Conservation (phyloP, 495 filamentous ascomycete genomes). For the Bathelium albidoporum region DNA sequence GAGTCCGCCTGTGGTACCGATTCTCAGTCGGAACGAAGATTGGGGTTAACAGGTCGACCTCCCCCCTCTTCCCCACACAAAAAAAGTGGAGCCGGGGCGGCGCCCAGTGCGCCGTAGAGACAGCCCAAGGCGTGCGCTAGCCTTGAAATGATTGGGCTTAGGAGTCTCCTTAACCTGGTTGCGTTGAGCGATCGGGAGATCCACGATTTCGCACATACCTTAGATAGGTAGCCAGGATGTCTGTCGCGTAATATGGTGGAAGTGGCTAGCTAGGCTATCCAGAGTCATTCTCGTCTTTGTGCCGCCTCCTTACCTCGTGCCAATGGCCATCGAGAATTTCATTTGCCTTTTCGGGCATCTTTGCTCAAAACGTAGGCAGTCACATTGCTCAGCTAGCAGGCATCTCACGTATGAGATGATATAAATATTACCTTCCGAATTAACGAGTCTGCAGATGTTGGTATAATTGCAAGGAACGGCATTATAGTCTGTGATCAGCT, state of each 20-base stretch:
- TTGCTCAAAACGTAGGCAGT: not conserved
- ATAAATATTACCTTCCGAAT: not conserved
- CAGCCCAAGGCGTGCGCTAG: too few relatives aligned
- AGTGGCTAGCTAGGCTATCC: too few relatives aligned
- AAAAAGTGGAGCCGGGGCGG: too few relatives aligned
- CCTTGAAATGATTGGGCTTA: too few relatives aligned
- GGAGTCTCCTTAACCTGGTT: not conserved
- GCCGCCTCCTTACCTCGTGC: not conserved
- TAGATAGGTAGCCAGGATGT: not conserved
- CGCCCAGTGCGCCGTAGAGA: too few relatives aligned
- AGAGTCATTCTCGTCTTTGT: too few relatives aligned
- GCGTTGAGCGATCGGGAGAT: not conserved
- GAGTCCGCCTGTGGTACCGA: not conserved
- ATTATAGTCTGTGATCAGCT: not conserved
- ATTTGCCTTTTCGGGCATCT: not conserved
- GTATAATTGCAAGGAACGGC: not conserved
- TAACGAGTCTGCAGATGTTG: not conserved
- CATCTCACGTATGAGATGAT: not conserved
- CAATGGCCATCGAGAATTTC: not conserved
- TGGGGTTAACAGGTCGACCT: too few relatives aligned
- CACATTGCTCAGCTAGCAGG: not conserved
- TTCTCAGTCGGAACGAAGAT: not conserved
- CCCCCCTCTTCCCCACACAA: too few relatives aligned
- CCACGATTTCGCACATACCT: not conserved
- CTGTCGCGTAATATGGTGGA: not conserved